These are phyloP conservation scores for Gloeophyllum trabeum DNA, from an alignment of 768 basidiomycete genomes.

Conservation along the genomic window DNA sequence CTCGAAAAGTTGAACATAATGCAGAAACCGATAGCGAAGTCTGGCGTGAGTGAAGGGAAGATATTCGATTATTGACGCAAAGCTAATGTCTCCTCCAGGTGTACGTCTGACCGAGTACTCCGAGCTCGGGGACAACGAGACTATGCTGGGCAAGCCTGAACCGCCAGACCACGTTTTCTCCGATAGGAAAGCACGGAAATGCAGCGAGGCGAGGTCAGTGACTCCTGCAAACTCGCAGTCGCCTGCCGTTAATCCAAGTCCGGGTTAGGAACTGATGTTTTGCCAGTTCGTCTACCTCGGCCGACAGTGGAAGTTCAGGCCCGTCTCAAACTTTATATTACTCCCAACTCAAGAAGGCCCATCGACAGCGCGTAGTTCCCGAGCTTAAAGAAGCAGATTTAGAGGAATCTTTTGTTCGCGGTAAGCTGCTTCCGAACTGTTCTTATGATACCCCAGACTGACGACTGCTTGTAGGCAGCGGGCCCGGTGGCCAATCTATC, in stretches of 20 bases:
- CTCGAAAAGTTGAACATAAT: conserved; percentile 33
- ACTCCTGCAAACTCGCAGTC: too few relatives aligned
- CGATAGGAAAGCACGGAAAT: too few relatives aligned
- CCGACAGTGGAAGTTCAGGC: too few relatives aligned
- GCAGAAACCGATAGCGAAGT: conserved; percentile 18
- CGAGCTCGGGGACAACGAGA: conserved; percentile 78
- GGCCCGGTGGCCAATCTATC: conserved; percentile 93
- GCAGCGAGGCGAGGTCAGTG: too few relatives aligned
- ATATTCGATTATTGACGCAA: conserved; percentile 18
- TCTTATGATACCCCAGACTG: neutral
- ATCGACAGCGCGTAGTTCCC: conserved; percentile 51
- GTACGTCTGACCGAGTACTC: conserved; percentile 70
- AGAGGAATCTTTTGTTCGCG: conserved; percentile 82
- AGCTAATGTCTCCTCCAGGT: conserved; percentile 34
- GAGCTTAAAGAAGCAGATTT: conserved; percentile 69
- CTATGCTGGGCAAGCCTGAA: too few relatives aligned
- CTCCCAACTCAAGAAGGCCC: conserved; percentile 62
- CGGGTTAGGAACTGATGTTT: too few relatives aligned
- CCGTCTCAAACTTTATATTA: conserved; percentile 32
- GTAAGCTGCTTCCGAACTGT: conserved; percentile 21
- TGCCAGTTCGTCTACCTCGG: too few relatives aligned
- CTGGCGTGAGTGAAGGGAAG: conserved; percentile 25
- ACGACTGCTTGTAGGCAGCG: conserved; percentile 45
- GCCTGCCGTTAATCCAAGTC: too few relatives aligned
- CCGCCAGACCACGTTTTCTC: too few relatives aligned